phyloP scores from a whole-genome alignment of 257 asterid genomes.

The Solanum paucissectum region DNA sequence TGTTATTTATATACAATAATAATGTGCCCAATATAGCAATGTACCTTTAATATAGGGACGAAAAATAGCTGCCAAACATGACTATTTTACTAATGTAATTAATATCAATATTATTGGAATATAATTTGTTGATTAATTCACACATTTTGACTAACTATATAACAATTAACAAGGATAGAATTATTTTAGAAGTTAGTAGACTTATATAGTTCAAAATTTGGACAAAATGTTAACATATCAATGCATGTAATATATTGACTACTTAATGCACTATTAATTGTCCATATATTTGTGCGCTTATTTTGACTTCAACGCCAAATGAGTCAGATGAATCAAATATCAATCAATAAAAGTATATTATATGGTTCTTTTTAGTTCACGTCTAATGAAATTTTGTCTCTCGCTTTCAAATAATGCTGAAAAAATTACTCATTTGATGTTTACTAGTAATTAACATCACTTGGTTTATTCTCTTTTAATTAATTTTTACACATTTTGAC shows the following conservation, averaged over 20 bases:
- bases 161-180: not conserved
- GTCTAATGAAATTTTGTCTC: not conserved
- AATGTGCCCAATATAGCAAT: not conserved
- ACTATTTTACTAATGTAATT: not conserved
- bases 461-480: not conserved
- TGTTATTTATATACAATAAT: too few species aligned
- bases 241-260: too few species aligned
- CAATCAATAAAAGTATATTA: not conserved
- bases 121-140: not conserved
- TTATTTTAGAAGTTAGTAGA: not conserved
- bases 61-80: not conserved
- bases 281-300: too few species aligned
- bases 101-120: too few species aligned
- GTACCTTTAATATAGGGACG: not conserved
- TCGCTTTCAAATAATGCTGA: not conserved
- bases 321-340: not conserved
- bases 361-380: not conserved
- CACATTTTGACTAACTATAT: not conserved
- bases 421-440: not conserved
- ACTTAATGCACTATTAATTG: too few species aligned
- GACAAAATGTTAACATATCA: too few species aligned
- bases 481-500: not conserved
- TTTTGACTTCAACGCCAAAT: not conserved
- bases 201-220: not conserved
- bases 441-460: not conserved